Evolutionary conservation across 768 basidiomycete species (phyloP).

Genomic region (Naganishia vishniacii): DNA sequence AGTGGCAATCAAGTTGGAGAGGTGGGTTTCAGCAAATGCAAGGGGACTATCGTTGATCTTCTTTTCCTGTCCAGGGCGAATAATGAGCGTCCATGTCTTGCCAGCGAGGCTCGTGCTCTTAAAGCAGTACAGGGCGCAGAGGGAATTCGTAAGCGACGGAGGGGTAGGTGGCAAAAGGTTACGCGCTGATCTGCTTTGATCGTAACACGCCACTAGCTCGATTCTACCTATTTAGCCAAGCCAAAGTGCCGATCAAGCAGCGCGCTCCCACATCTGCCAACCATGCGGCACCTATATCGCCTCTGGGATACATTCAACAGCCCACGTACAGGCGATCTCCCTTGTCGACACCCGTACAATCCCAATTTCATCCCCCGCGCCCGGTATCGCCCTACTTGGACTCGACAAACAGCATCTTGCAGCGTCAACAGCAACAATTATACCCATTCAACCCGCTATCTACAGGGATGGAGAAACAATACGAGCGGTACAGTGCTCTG

Average conservation of each 20-base stretch:
- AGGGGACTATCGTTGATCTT: too few relatives aligned
- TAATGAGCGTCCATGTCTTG: constrained; percentile 1
- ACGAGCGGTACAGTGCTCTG: constrained; percentile 21
- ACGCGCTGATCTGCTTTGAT: too few relatives aligned
- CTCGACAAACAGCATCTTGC: not conserved
- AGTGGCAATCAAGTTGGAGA: constrained; percentile 30
- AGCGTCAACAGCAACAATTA: not conserved
- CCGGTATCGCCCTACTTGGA: not conserved
- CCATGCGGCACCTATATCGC: not conserved
- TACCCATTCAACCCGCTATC: not conserved
- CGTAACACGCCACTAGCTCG: constrained; percentile 15
- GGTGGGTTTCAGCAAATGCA: too few relatives aligned
- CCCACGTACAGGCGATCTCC: constrained; percentile 7
- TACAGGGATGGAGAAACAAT: not conserved
- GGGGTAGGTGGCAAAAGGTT: too few relatives aligned
- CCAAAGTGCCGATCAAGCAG: constrained; percentile 15
- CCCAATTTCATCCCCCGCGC: not conserved
- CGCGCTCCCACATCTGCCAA: not conserved
- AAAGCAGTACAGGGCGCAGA: constrained; percentile 25
- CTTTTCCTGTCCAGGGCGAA: not conserved
- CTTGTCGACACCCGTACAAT: constrained; percentile 7
- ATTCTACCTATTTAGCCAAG: constrained; percentile 23
- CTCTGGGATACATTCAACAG: not conserved
- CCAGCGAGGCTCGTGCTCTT: constrained; percentile 19
- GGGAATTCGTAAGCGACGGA: constrained; percentile 26